A percentile compares a stretch with the other conserved stretches of the same genome.
Evolutionary conservation across 257 asterid species (phyloP).

Genomic region (Sherardia arvensis): DNA sequence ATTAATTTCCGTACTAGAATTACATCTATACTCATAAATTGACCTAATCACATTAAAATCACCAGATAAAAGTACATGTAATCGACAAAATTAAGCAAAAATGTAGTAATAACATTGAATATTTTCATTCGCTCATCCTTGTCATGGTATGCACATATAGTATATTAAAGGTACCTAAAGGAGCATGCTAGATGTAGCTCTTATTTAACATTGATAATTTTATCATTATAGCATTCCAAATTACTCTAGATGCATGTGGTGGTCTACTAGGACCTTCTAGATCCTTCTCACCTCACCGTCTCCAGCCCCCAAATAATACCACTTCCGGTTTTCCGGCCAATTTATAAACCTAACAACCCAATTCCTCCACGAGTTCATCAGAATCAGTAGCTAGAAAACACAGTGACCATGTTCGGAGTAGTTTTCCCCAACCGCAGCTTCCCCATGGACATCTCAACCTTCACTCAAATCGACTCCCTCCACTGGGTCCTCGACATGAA

Average conservation of each 20-base stretch:
- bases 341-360: background rate
- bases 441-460: constrained; percentile 88
- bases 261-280: background rate
- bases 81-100: no score
- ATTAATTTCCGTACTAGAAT: no score
- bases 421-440: constrained; percentile 91
- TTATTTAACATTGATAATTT: no score
- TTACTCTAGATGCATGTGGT: background rate
- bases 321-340: background rate
- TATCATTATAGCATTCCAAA: no score
- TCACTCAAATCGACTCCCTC: constrained; percentile 82
- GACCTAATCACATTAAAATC: no score
- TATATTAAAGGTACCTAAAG: no score
- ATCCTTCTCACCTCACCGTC: background rate
- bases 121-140: no score
- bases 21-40: no score
- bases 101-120: no score
- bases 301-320: background rate
- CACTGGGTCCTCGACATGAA: constrained; percentile 98
- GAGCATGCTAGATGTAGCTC: no score
- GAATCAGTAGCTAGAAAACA: background rate
- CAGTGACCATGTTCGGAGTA: constrained; percentile 68
- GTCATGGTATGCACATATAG: no score
- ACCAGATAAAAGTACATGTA: no score
- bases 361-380: background rate